Base-by-base conservation (phyloP, 345 rosid genomes). In the Melastoma malabathricum region DNA sequence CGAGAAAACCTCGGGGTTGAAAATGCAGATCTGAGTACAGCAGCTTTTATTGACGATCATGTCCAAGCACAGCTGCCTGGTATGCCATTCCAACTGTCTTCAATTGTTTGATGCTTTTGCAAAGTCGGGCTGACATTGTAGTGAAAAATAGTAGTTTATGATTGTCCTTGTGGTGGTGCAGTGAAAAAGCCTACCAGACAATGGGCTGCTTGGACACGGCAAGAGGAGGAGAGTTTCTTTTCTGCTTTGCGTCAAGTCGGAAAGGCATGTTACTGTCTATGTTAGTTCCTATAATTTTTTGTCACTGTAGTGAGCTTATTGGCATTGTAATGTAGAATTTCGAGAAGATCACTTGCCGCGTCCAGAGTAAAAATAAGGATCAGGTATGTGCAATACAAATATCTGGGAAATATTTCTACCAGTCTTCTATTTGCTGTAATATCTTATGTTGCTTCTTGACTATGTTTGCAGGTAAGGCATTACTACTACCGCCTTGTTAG, bases 191-290 rank as follows among this genome's bases (percentile, higher is more conserved):
- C 93, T 18, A 92, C 97, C 20, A 65, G 97, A 54, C 95, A 93
- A 58, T 93, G 99, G 99, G 97, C 97, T 72, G 97, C 99, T 59
- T 93, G 99, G 99, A 93, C 99, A 38, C 95, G 80, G 54, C 79
- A 88, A 73, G 99, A 93, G 75, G 97, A 93, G 65, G 97, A 88
- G 73, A 79, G 90, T 68, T 93, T 93, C 72, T 93, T 93, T 72
- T 75, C 80, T 64, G 99, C 99, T 16, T 75, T 93, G 68, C 90
- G 97, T 58, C 99, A 88, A 83, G 95, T 85, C 71, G 99, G 99
- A 68, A 93, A 93, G 94, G 97, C 68, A 73, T 55, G 71, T 55
- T 57, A 17, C 58, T 52, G 23, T 39, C 47, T n/a, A 49, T 46
- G 46, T 53, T 19, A 56, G 31, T 5, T 12, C 43, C 9, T 17